Percentiles rank a stretch among this genome's conserved stretches.
These are phyloP conservation scores for Citrus sinensis DNA, from an alignment of 345 rosid genomes.

Conservation along the genomic window DNA sequence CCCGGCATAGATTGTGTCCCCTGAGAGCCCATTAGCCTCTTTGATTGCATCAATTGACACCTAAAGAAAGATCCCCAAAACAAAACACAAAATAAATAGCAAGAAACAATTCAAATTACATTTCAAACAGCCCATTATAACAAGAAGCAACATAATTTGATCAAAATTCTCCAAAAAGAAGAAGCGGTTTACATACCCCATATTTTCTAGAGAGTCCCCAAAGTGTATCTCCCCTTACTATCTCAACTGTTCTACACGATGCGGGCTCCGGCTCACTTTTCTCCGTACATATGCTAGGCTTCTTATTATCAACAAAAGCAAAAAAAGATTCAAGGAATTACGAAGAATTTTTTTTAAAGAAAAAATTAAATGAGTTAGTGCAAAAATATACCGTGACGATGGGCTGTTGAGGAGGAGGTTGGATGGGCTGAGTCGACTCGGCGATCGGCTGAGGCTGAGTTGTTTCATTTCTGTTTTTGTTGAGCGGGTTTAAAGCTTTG, in stretches of 20 bases:
- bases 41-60: slow-evolving; percentile 34
- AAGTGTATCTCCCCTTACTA: slow-evolving; percentile 33
- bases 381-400: slow-evolving; percentile 5
- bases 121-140: neutral
- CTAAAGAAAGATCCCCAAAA: slow-evolving; percentile 3
- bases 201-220: slow-evolving; percentile 34
- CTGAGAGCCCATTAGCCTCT: slow-evolving; percentile 36
- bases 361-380: too few relatives aligned
- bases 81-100: neutral
- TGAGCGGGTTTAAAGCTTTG: slow-evolving; percentile 29
- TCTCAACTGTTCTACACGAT: slow-evolving; percentile 7
- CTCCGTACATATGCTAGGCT: slow-evolving; percentile 8
- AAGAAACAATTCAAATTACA: neutral
- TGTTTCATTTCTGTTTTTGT: slow-evolving; percentile 12
- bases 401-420: slow-evolving; percentile 10
- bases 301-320: neutral
- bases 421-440: slow-evolving; percentile 8
- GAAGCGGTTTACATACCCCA: slow-evolving; percentile 17
- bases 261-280: neutral
- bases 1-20: slow-evolving; percentile 31
- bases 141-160: neutral
- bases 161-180: neutral
- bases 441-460: slow-evolving; percentile 6
- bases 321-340: neutral
- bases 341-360: neutral